These are phyloP conservation scores for Pseudogymnoascus sp. DNA, from an alignment of 2,329 filamentous ascomycete species.

Conservation along the genomic window DNA sequence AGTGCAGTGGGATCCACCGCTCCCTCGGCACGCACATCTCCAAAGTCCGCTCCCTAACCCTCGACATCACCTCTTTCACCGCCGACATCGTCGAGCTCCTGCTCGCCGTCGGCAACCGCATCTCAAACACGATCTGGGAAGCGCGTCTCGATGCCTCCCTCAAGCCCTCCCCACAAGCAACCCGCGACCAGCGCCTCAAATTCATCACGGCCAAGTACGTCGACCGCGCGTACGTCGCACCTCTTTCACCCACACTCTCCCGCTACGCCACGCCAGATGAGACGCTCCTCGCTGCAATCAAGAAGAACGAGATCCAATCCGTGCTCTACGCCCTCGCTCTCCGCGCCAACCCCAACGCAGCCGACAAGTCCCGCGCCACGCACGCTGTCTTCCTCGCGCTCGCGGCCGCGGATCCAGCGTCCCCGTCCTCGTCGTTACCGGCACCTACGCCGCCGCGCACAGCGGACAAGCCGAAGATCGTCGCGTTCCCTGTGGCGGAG, in stretches of 20 bases:
- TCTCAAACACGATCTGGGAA: conserved; percentile 97
- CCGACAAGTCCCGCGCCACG: conserved; percentile 79
- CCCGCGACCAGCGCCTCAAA: conserved; percentile 79
- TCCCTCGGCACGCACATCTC: conserved; percentile 96
- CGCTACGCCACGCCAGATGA: conserved; percentile 76
- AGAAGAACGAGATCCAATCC: conserved; percentile 90
- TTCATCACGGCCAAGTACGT: conserved; percentile 97
- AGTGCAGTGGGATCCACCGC: conserved; percentile 94
- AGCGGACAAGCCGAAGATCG: conserved; percentile 39
- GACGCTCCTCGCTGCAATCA: conserved; percentile 82
- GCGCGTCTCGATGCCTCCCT: conserved; percentile 64
- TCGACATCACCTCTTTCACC: conserved; percentile 94
- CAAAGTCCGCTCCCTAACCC: conserved; percentile 88
- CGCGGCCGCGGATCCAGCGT: conserved; percentile 82
- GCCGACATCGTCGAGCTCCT: conserved; percentile 94
- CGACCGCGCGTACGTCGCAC: conserved; percentile 72
- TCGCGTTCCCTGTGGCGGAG: conserved; percentile 83
- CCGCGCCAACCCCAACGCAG: conserved; percentile 75
- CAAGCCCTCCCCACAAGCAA: conserved; percentile 72
- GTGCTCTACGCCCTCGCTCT: conserved; percentile 86
- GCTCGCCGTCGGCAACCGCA: conserved; percentile 81
- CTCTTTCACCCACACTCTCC: conserved; percentile 66
- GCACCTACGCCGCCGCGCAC: conserved; percentile 35
- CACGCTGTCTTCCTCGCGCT: conserved; percentile 87
- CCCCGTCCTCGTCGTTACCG: conserved; percentile 45